Conservation (phyloP, 2,329 filamentous ascomycete species). For the Xylariaceae sp. region DNA sequence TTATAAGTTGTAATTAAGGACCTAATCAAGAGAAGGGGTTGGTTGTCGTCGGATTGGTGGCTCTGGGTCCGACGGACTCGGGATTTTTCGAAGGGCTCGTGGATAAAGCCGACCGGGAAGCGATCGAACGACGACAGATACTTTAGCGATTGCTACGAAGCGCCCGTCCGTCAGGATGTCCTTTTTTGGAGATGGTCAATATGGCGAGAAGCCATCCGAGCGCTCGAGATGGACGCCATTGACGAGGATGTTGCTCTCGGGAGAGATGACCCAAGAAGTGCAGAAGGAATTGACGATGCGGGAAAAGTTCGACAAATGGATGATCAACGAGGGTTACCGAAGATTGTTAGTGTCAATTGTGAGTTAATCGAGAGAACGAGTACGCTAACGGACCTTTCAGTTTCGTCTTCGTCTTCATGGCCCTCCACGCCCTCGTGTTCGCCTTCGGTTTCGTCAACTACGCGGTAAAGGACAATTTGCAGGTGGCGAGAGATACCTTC, state of each 20-base stretch:
- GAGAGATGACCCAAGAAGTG: conserved; percentile 76
- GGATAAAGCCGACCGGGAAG: conserved; percentile 13
- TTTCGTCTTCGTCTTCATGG: conserved; percentile 75
- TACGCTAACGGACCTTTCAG: conserved; percentile 45
- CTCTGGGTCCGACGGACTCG: conserved; percentile 14
- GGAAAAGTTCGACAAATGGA: conserved; percentile 82
- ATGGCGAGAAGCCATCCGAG: conserved; percentile 59
- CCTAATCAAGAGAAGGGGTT: conserved; percentile 25
- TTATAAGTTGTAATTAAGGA: conserved; percentile 25
- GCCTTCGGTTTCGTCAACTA: conserved; percentile 81
- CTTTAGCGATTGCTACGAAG: conserved; percentile 21
- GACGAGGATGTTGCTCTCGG: conserved; percentile 79
- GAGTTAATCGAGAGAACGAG: conserved; percentile 12
- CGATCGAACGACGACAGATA: conserved; percentile 14
- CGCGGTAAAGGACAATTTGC: conserved; percentile 74
- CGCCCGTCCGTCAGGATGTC: conserved; percentile 37
- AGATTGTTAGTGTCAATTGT: conserved; percentile 63
- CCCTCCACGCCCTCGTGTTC: conserved; percentile 76
- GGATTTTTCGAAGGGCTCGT: conserved; percentile 16
- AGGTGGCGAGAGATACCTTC: conserved; percentile 66
- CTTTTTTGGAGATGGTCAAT: conserved; percentile 38
- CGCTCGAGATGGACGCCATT: conserved; percentile 81
- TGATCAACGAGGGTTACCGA: conserved; percentile 86
- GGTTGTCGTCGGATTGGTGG: conserved; percentile 21
- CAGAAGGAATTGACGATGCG: conserved; percentile 68